Base-by-base conservation (phyloP, 352 stramenopile species). In the Phytophthora brassicae region DNA sequence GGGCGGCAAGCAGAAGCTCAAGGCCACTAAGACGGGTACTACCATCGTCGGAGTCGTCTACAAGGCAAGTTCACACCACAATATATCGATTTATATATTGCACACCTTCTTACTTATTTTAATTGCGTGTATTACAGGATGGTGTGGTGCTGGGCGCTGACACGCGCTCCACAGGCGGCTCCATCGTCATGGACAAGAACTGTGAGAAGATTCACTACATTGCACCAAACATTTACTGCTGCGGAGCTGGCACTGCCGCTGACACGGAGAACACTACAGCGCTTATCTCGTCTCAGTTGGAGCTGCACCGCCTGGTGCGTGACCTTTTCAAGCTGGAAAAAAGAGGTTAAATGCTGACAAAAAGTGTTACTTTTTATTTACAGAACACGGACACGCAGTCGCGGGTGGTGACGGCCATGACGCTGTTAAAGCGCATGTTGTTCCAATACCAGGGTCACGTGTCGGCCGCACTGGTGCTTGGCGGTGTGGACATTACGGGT, bases 151-250 rank as follows among this genome's bases (percentile, higher is more conserved):
- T 99, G 6, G 97, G 96, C 22, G 97, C 97, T 6, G 97, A 99
- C 73, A 99, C 97, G 60, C 94, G 97, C 63, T 97, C 97, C 17
- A 99, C 97, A 1, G 92, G 88, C 22, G 96, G 94, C 39, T 95
- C 81, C 28, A 96, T 97, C 45, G 83, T 99, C 13, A 97, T 97
- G 66, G 97, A 99, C 86, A 99, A 99, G 84, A 99, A 99, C 77
- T 99, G 97, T 62, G 94, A 99, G 72, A 99, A 99, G 83, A 99
- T 99, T 68, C 97, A 99, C 74, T 99, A 99, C 87, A 92, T 99
- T 53, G 96, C 97, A 12, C 95, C 95, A 45, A 99, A 99, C 76
- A 99, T 99, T 57, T 99, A 98, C 78, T 99, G 97, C 79, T 99
- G 96, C 58, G 97, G 97, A 38, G 95, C 97, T 6, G 96, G 97